These are phyloP conservation scores for Phytophthora ramorum DNA, from an alignment of 352 stramenopile genomes.

Conservation along the genomic window DNA sequence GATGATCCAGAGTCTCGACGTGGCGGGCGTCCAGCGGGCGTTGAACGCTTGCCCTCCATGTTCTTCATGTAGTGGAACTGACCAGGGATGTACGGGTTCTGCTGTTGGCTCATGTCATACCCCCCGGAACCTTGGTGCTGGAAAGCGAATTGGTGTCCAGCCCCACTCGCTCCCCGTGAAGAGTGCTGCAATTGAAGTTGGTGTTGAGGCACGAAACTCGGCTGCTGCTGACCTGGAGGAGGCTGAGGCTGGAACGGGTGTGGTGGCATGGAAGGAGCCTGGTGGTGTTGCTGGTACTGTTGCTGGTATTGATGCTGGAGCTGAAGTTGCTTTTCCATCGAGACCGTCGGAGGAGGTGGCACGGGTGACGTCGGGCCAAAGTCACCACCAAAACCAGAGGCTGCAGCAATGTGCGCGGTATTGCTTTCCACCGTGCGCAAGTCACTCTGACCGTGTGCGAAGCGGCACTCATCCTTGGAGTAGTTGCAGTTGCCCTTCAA, in stretches of 20 bases:
- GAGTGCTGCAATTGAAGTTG: constrained; percentile 46
- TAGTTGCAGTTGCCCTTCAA: constrained; percentile 91
- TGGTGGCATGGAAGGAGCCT: constrained; percentile 45
- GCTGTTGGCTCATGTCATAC: constrained; percentile 47
- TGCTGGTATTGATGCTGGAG: constrained; percentile 75
- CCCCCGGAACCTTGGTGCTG: constrained; percentile 37
- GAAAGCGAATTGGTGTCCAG: constrained; percentile 35
- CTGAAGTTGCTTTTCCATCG: constrained; percentile 62
- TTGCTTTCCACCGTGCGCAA: constrained; percentile 87
- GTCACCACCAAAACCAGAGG: constrained; percentile 25
- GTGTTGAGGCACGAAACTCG: constrained; percentile 47
- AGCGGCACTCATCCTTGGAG: constrained; percentile 87
- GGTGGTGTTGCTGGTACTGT: constrained; percentile 54
- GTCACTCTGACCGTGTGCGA: constrained; percentile 84
- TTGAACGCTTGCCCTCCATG: constrained; percentile 67
- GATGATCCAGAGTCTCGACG: constrained; percentile 66
- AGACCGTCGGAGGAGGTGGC: constrained; percentile 30
- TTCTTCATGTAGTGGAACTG: constrained; percentile 77
- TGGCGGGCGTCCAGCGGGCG: constrained; percentile 33
- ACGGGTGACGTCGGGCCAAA: constrained; percentile 34
- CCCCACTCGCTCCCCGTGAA: constrained; percentile 23
- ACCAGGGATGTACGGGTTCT: constrained; percentile 42
- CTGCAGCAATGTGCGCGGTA: constrained; percentile 66
- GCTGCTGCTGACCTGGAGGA: constrained; percentile 39
- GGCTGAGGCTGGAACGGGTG: constrained; percentile 42